phyloP scores from a whole-genome alignment of 2,329 filamentous ascomycete species.

The Monilinia fructicola region DNA sequence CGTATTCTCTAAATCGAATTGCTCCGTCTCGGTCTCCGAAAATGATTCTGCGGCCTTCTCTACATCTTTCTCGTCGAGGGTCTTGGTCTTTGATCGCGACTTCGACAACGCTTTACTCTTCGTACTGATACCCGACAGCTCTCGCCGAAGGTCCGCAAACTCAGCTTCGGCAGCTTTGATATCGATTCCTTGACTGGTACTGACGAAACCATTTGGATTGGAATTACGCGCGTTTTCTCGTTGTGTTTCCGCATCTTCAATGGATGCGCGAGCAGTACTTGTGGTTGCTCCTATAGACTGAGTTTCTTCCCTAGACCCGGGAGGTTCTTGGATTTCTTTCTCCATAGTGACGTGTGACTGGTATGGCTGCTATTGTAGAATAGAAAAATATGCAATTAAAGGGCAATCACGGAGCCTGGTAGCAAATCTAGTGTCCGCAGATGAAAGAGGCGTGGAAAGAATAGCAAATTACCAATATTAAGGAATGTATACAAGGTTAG shows the following conservation, averaged over 20 bases:
- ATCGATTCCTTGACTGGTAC: slow-evolving; percentile 48
- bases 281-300: slow-evolving; percentile 5
- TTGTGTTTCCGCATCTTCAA: slow-evolving; percentile 46
- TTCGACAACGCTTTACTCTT: slow-evolving; percentile 52
- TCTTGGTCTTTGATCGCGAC: slow-evolving; percentile 44
- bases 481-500: slow-evolving; percentile 9
- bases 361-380: neutral
- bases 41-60: slow-evolving; percentile 53
- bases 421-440: neutral
- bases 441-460: neutral
- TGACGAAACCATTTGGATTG: slow-evolving; percentile 51
- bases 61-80: slow-evolving; percentile 48
- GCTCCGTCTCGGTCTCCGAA: slow-evolving; percentile 47
- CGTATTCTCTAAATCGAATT: slow-evolving; percentile 74
- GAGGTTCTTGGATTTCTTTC: slow-evolving; percentile 15
- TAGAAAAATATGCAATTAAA: neutral
- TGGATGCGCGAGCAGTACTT: slow-evolving; percentile 12
- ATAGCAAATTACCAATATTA: slow-evolving; percentile 5
- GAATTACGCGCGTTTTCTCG: slow-evolving; percentile 36
- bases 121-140: slow-evolving; percentile 58
- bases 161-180: slow-evolving; percentile 68
- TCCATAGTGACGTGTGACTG: slow-evolving; percentile 13
- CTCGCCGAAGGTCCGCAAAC: slow-evolving; percentile 65
- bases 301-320: slow-evolving; percentile 4
- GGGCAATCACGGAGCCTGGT: slow-evolving; percentile 10